Evolutionary conservation across 2,329 filamentous ascomycete genomes (phyloP), one percentile per base, ranked within the genome.

Genomic region (Zymoseptoria passerinii): DNA sequence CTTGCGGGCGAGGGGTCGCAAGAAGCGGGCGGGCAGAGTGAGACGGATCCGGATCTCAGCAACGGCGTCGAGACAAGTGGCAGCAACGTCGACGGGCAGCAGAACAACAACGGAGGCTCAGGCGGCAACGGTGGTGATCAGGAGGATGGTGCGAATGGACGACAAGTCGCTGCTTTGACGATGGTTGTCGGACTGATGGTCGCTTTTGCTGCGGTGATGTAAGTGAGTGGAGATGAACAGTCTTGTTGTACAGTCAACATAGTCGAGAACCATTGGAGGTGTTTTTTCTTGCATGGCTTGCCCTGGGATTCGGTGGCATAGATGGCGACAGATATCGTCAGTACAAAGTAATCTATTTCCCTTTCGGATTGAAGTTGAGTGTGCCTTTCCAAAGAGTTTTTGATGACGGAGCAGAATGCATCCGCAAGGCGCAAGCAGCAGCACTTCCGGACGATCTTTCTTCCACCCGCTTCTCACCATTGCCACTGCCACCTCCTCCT

Each of bases 1-100:
- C 79, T 86, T 58, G 62, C 59, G 13, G 81, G 77, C 56, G 68
- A 73, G 48, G 78, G 78, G 56, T 72, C 76, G 53, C 76, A 74
- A 48, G 79, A 76, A 63, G 76, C 80, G 27, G 72, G 75, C 54
- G 73, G 79, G 61, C 78, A 76, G 62, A 78, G 77, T 52, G 78
- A 79, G 60, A 74, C 74, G 28, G 72, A 76, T 27, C 75, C 73
- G 8, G 70, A 75, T 40, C 73, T 75, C 50, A 73, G 74, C 50
- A 63, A 71, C 50, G 68, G 69, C 23, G 63, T 66, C 10, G 54
- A 58, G 8, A 49, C 53, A 20, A 70, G 70, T 29, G 64, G 16
- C 3, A 28, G 23, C 23, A 23, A 52, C n/a, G 23, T 28, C 8
- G 55, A 58, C 8, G 53, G 35, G 8, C 63, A 60, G 6, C 57